Evolutionary conservation across 148 eudicot species (phyloP).

Genomic region (Rhododendron mucronatum): DNA sequence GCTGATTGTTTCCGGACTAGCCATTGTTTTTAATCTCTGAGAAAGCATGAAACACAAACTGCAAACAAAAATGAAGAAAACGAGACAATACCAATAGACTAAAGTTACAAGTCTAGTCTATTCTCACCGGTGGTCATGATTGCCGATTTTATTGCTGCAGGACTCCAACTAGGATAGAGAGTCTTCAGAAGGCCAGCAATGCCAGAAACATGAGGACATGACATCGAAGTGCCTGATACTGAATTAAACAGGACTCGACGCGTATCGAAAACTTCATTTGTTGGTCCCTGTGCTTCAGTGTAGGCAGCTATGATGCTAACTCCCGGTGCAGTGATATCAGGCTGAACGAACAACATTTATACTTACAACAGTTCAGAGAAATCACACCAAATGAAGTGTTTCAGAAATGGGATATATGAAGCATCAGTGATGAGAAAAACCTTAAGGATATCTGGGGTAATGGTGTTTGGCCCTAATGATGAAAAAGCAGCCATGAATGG

Average conservation of each 20-base stretch:
- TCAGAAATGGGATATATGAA: not conserved
- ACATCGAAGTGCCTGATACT: slow-evolving; percentile 90
- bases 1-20: not conserved
- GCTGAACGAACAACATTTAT: slow-evolving; percentile 41
- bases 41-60: not conserved
- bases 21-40: not conserved
- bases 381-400: not conserved
- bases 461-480: slow-evolving; percentile 63
- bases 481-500: slow-evolving; percentile 97
- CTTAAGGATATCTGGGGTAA: slow-evolving; percentile 82
- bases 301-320: slow-evolving; percentile 89
- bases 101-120: not conserved
- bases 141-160: slow-evolving; percentile 87
- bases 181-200: slow-evolving; percentile 75
- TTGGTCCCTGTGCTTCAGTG: slow-evolving; percentile 76
- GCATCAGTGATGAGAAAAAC: slow-evolving; percentile 28
- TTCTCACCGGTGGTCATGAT: slow-evolving; percentile 79
- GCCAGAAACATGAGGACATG: slow-evolving; percentile 91
- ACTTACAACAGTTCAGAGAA: not conserved
- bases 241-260: slow-evolving; percentile 66
- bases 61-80: not conserved
- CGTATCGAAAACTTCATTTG: slow-evolving; percentile 62
- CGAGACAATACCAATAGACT: not conserved
- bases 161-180: slow-evolving; percentile 78
- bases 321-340: slow-evolving; percentile 93